Evolutionary conservation across 805 yeast species (phyloP), one percentile per base, ranked within the genome.

Genomic region (Metschnikowia kofuensis): DNA sequence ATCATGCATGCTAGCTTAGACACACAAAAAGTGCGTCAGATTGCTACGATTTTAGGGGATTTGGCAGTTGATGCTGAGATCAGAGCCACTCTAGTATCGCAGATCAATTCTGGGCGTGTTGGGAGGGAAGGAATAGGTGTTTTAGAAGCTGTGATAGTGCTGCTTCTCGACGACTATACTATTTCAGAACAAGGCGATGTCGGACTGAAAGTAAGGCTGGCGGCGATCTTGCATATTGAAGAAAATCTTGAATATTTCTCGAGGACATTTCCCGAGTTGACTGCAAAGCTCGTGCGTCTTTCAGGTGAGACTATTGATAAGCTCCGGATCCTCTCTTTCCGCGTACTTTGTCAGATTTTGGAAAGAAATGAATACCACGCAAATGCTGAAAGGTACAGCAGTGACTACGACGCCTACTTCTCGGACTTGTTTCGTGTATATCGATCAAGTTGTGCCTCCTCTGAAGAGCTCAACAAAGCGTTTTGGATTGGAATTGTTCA

Each of bases 171-270:
- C 52, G 97, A 91, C 58, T 89, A 90, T 62, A 80, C 96, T 0
- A 68, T 78, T 2, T 87, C 92, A 0, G 80, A 80, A 28, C 86
- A 88, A 59, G 98, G 98, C 9, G 98, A 91, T 67, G 91, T 90
- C n/a, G 98, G 98, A 2, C 80, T 88, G 41, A 77, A 82, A 57
- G 78, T 89, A 1, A 69, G 98, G 41, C 53, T 61, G 1, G 75
- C 84, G 0, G 70, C 84, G 1, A 61, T 86, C 2, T 35, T 55
- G 6, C 57, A 82, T 2, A 62, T 84, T 0, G 44, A 52, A 0
- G 38, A 55, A 1, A 72, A 76, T 52, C 35, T 57, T 12, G 28
- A 4, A 5, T 4, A 40, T 9, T 36, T 42, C 4, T 42, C 44
- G 0, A 27, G 28, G 10, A 4, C 10, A 6, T 9, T 7, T 41